phyloP scores from a whole-genome alignment of 2,329 filamentous ascomycete genomes.

The Penicillium verrucosum region DNA sequence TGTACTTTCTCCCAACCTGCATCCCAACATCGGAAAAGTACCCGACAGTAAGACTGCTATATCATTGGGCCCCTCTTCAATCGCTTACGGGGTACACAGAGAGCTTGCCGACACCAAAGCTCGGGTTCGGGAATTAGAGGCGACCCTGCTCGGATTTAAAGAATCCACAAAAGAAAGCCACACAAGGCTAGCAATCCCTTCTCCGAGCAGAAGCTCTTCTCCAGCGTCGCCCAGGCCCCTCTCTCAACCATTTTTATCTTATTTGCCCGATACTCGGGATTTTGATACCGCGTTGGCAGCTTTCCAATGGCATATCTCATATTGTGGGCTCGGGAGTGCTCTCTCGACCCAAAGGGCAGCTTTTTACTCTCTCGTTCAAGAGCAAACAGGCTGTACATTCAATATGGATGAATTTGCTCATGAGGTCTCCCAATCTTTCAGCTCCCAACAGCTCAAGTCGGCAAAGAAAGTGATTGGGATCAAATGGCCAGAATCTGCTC shows the following conservation, averaged over 20 bases:
- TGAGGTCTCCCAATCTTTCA: conserved; percentile 13
- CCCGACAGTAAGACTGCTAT: conserved; percentile 18
- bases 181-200: background rate
- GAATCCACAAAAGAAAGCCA: background rate
- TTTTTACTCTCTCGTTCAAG: conserved; percentile 17
- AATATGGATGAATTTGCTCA: conserved; percentile 23
- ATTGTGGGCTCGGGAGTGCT: conserved; percentile 18
- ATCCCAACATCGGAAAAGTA: conserved; percentile 14
- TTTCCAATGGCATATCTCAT: conserved; percentile 22
- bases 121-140: conserved; percentile 20
- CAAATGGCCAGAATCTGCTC: conserved; percentile 17
- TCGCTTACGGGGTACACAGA: conserved; percentile 11
- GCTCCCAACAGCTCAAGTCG: conserved; percentile 1
- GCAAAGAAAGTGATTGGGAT: conserved; percentile 3
- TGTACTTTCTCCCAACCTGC: conserved; percentile 21
- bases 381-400: conserved; percentile 16
- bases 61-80: background rate
- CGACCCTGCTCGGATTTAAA: conserved; percentile 7
- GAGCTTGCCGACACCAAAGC: conserved; percentile 22
- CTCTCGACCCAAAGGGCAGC: conserved; percentile 16
- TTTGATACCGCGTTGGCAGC: conserved; percentile 18
- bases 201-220: conserved; percentile 6
- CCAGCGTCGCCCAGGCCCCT: background rate
- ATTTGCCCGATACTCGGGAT: conserved; percentile 17
- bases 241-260: background rate